Conservation (phyloP, 768 basidiomycete species). For the Termitomyces sp. region DNA sequence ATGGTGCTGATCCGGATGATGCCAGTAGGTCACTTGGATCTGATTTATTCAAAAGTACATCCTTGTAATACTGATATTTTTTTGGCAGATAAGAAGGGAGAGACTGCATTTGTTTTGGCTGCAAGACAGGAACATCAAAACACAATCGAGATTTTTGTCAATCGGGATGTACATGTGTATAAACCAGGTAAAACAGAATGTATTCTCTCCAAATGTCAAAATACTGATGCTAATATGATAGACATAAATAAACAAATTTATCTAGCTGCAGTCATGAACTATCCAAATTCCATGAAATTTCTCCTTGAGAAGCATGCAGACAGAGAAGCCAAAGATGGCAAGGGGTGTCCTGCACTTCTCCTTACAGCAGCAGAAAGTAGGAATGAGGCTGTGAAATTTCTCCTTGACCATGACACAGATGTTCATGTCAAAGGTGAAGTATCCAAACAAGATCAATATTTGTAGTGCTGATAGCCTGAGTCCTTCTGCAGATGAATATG, state of each 20-base stretch:
- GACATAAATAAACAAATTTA: not conserved
- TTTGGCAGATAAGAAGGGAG: not conserved
- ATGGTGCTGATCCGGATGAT: slow-evolving; percentile 1
- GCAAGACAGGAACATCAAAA: not conserved
- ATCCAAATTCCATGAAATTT: not conserved
- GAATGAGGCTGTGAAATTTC: not conserved
- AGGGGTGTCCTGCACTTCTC: not conserved
- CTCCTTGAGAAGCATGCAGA: not conserved
- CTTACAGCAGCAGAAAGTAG: not conserved
- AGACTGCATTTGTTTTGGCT: not conserved
- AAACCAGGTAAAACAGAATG: not conserved
- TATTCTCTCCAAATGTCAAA: too few relatives aligned
- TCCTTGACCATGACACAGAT: not conserved
- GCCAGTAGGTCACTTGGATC: not conserved
- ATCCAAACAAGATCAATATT: too few relatives aligned
- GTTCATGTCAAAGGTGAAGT: not conserved
- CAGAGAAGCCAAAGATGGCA: too few relatives aligned
- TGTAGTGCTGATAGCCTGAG: too few relatives aligned
- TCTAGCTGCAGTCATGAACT: not conserved
- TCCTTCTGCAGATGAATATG: too few relatives aligned
- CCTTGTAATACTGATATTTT: not conserved
- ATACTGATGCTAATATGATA: not conserved
- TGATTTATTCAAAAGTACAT: not conserved
- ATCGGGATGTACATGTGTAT: not conserved
- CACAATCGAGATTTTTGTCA: not conserved